Evolutionary conservation across 1,284 basidiomycete genomes (phyloP).

Genomic region (Ustilago sp.): DNA sequence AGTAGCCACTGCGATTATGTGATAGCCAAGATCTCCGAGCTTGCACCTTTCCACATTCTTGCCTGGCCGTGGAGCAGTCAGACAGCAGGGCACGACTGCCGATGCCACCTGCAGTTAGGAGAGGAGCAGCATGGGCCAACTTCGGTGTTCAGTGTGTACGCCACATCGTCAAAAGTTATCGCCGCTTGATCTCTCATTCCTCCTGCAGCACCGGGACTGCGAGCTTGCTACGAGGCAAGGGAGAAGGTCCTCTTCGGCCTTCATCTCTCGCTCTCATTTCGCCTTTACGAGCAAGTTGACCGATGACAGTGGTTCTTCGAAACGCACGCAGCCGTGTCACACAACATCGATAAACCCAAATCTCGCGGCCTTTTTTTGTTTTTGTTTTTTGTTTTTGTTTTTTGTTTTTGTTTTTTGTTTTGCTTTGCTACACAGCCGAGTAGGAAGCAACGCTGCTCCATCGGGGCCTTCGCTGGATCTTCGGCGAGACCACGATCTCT

Average conservation of each 20-base stretch:
- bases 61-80: not conserved
- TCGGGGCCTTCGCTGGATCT: constrained; percentile 24
- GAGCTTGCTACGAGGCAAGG: not conserved
- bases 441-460: not conserved
- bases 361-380: not conserved
- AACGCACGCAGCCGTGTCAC: constrained; percentile 3
- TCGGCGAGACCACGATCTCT: constrained; percentile 20
- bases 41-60: constrained; percentile 1
- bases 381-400: not conserved
- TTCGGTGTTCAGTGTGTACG: not conserved
- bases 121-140: not conserved
- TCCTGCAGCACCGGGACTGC: not conserved
- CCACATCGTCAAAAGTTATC: constrained; percentile 1
- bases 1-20: not conserved
- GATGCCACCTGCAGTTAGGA: not conserved
- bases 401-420: not conserved
- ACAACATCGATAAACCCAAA: not conserved
- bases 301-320: not conserved
- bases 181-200: constrained; percentile 4
- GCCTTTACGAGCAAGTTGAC: constrained; percentile 4
- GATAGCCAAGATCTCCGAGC: constrained; percentile 9
- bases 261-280: not conserved
- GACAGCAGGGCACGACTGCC: not conserved
- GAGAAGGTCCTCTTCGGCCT: not conserved
- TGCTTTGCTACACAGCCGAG: not conserved